Evolutionary conservation across 2,329 filamentous ascomycete species (phyloP).

Genomic region (Xylariaceae sp.): DNA sequence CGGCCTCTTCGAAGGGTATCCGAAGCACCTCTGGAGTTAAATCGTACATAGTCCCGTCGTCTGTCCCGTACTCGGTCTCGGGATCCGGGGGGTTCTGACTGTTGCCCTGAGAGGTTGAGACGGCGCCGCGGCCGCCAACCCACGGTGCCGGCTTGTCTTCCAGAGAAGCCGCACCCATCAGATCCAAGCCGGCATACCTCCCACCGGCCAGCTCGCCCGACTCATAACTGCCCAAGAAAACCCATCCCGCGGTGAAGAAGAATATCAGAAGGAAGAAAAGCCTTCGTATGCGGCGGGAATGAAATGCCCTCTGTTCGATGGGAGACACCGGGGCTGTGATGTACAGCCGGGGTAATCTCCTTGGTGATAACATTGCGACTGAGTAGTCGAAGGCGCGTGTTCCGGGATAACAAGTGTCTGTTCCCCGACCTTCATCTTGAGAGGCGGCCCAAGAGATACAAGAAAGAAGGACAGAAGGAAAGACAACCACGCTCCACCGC

Average conservation of each 20-base stretch:
- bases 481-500: too few relatives aligned
- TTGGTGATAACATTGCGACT: conserved; percentile 13
- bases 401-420: conserved; percentile 10
- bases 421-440: conserved; percentile 12
- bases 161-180: not conserved
- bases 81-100: not conserved
- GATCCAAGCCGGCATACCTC: not conserved
- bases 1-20: conserved; percentile 31
- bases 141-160: conserved; percentile 10
- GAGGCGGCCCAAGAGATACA: too few relatives aligned
- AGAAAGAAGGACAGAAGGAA: too few relatives aligned
- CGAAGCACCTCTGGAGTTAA: conserved; percentile 28
- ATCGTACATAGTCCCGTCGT: not conserved
- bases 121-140: conserved; percentile 13
- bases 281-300: conserved; percentile 16
- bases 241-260: conserved; percentile 5
- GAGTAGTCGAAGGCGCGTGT: conserved; percentile 10
- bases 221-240: conserved; percentile 8
- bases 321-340: conserved; percentile 14
- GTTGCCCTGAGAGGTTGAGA: conserved; percentile 1
- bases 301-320: conserved; percentile 15
- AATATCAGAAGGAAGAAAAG: conserved; percentile 9
- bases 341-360: conserved; percentile 13
- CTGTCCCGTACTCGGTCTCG: conserved; percentile 1
- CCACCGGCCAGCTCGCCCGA: conserved; percentile 2